These are phyloP conservation scores for Pelargonium cotyledonis DNA, from an alignment of 441 rosid species.

Conservation along the genomic window DNA sequence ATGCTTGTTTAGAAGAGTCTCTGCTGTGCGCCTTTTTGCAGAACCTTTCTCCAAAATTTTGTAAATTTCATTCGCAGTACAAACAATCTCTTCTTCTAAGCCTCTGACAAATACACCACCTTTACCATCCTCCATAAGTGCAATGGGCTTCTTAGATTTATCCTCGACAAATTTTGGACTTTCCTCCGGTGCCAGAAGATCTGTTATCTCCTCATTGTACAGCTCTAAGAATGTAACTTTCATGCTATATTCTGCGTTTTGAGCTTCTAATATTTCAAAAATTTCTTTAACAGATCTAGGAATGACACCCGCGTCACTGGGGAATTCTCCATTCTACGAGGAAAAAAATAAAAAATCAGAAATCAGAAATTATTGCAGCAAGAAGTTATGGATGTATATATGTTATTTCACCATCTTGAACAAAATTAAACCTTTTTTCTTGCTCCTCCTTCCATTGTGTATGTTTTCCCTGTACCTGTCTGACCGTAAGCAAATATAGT, in stretches of 20 bases:
- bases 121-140: constrained; percentile 99
- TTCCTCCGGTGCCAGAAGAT: constrained; percentile 92
- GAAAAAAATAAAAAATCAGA: neutral
- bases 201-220: constrained; percentile 93
- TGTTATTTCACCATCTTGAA: neutral
- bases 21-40: constrained; percentile 95
- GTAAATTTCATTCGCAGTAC: constrained; percentile 93
- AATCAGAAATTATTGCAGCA: too few relatives aligned
- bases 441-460: constrained; percentile 98
- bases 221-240: constrained; percentile 96
- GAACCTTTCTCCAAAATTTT: constrained; percentile 97
- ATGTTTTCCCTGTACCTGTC: constrained; percentile 25
- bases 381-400: neutral
- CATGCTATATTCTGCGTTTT: constrained; percentile 90
- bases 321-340: constrained; percentile 89
- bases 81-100: constrained; percentile 93
- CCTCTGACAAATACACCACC: constrained; percentile 98
- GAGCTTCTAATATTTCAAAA: constrained; percentile 87
- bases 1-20: constrained; percentile 97
- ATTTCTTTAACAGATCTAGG: constrained; percentile 95
- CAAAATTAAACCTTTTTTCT: constrained; percentile 67
- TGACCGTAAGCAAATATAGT: constrained; percentile 99
- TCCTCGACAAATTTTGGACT: constrained; percentile 72
- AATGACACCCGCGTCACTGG: constrained; percentile 95
- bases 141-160: constrained; percentile 89